A percentile compares a stretch with the other conserved stretches of the same genome.
Evolutionary conservation across 2,329 filamentous ascomycete species (phyloP).

Genomic region (Acarospora socialis): DNA sequence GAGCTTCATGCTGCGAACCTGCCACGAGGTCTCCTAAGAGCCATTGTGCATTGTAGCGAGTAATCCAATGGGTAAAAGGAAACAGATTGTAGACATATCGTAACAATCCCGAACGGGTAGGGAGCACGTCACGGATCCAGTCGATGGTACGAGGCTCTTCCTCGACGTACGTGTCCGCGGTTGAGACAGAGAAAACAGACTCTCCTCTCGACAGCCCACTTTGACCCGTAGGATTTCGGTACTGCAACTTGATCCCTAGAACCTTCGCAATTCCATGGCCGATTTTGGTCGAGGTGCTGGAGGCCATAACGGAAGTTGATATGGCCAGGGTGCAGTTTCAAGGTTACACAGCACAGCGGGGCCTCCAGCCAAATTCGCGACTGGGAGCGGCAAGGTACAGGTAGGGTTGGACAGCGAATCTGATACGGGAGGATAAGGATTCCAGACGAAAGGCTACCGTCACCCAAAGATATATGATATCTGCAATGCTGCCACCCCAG

Average conservation of each 20-base stretch:
- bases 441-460: too few relatives aligned
- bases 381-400: too few relatives aligned
- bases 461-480: too few relatives aligned
- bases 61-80: slow-evolving; percentile 81
- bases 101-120: slow-evolving; percentile 38
- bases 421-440: too few relatives aligned
- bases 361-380: too few relatives aligned
- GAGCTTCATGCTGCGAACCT: slow-evolving; percentile 41
- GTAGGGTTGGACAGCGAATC: too few relatives aligned
- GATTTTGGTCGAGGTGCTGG: slow-evolving; percentile 37
- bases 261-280: slow-evolving; percentile 63
- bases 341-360: too few relatives aligned
- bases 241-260: slow-evolving; percentile 68
- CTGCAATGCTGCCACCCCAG: too few relatives aligned
- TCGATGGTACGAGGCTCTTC: slow-evolving; percentile 61
- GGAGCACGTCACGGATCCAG: slow-evolving; percentile 52
- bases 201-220: slow-evolving; percentile 62
- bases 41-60: slow-evolving; percentile 81
- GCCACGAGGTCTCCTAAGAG: slow-evolving; percentile 77
- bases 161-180: slow-evolving; percentile 68
- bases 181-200: slow-evolving; percentile 60
- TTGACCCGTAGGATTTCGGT: slow-evolving; percentile 42
- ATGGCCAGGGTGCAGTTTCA: too few relatives aligned
- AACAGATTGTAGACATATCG: slow-evolving; percentile 61
- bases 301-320: too few relatives aligned